Conservation (phyloP, 2,329 filamentous ascomycete genomes). For the Penicillium sp. region DNA sequence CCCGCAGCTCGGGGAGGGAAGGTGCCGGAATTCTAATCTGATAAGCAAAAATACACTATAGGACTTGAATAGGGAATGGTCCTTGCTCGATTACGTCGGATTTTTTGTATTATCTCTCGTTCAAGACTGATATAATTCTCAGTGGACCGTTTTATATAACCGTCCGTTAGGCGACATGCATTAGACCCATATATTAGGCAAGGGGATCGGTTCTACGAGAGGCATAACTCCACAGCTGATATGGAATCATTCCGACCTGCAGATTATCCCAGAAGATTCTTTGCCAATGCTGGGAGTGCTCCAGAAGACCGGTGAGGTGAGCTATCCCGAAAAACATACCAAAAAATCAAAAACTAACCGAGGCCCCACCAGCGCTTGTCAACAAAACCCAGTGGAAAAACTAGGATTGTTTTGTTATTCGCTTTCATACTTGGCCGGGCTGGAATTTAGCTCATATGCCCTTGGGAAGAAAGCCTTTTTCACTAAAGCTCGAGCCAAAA, state of each 20-base stretch:
- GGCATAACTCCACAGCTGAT: neutral
- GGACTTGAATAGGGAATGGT: neutral
- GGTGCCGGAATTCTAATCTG: neutral
- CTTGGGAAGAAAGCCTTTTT: neutral
- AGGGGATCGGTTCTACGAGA: neutral
- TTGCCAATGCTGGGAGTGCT: neutral
- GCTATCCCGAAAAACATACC: neutral
- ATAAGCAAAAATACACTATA: neutral
- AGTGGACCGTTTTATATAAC: neutral
- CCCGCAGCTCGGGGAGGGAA: neutral
- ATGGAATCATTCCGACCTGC: neutral
- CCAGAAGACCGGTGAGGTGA: neutral
- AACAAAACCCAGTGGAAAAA: neutral
- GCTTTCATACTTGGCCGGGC: neutral
- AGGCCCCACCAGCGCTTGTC: slow-evolving; percentile 3
- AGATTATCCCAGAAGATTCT: slow-evolving; percentile 1
- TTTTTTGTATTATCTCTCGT: neutral
- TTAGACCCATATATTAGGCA: neutral
- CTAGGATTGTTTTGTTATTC: neutral
- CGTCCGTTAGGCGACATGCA: neutral
- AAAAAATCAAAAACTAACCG: neutral
- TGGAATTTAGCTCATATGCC: neutral
- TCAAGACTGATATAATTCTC: neutral
- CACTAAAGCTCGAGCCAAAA: neutral
- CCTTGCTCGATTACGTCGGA: neutral